Percentiles rank a stretch among this genome's conserved stretches.
Evolutionary conservation across 768 basidiomycete genomes (phyloP).

Genomic region (Fomitopsis serialis): DNA sequence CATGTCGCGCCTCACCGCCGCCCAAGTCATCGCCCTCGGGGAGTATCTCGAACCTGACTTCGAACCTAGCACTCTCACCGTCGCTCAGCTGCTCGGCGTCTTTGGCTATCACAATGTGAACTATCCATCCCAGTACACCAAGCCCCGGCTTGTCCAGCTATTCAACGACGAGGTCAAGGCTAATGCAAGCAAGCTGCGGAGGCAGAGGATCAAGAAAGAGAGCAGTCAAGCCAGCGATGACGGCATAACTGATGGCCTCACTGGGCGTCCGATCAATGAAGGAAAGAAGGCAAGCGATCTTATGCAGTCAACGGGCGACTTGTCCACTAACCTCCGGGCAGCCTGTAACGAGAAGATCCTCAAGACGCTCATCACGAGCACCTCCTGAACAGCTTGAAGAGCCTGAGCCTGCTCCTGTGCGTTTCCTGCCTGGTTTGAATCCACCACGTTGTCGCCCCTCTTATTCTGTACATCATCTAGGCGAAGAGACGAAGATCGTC

Average conservation of each 20-base stretch:
- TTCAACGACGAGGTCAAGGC: conserved; percentile 75
- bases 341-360: conserved; percentile 43
- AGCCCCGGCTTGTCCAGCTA: conserved; percentile 68
- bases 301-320: neutral
- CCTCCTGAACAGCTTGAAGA: conserved; percentile 34
- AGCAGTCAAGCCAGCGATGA: conserved; percentile 75
- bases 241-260: conserved; percentile 79
- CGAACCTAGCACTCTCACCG: conserved; percentile 66
- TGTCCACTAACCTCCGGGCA: conserved; percentile 10
- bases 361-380: conserved; percentile 58
- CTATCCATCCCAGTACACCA: conserved; percentile 72
- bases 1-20: conserved; percentile 78
- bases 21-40: conserved; percentile 68
- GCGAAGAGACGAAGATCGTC: conserved; percentile 79
- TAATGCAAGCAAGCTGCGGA: conserved; percentile 50
- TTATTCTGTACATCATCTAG: conserved; percentile 28
- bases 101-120: conserved; percentile 72
- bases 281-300: conserved; percentile 35
- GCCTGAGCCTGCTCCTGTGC: conserved; percentile 37
- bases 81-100: conserved; percentile 77
- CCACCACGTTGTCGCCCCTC: conserved; percentile 9
- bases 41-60: conserved; percentile 80
- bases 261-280: conserved; percentile 59
- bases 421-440: conserved; percentile 21
- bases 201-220: conserved; percentile 57